Evolutionary conservation across 257 asterid species (phyloP), one percentile per base, ranked within the genome.

Genomic region (Solanum chilense): DNA sequence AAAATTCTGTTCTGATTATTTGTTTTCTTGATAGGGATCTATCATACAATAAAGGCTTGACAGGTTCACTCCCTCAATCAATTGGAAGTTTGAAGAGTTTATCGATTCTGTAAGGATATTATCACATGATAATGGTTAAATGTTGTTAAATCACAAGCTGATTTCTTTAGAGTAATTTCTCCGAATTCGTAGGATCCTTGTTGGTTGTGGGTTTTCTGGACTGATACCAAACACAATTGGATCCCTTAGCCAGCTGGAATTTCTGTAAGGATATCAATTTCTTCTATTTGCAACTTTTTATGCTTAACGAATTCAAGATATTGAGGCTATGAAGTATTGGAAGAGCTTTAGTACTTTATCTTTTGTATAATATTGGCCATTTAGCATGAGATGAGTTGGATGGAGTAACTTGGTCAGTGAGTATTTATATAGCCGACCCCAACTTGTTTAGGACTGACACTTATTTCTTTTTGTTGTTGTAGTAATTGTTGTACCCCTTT

Each of bases 141-240:
- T 9, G 76, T 64, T 44, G 85, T 80, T 29, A 29, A 47, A 29
- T 80, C 85, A 47, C 21, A 20, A 29, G 12, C 44, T 49, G 29
- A 12, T 49, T 49, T 81, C 7, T 73, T 27, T 78, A 62, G 81
- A 69, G 64, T 33, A 86, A 74, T 86, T 86, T 14, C 85, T 64
- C 20, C 44, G 82, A 49, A 66, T 20, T 80, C 87, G 88, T 94
- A 97, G 98, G 89, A 89, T 91, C 82, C 93, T 95, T 9, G 92
- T 92, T 60, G 98, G 98, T n/a, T 95, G 99, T 69, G 92, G 98
- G 84, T 97, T 97, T 90, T 86, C 90, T 42, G 98, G 98, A 86
- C 83, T 29, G 9, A 93, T 96, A 87, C 99, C 99, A 4, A 25
- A 91, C 80, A 88, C 96, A 18, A 92, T 97, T 39, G 99, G 99